Evolutionary conservation across 2,329 filamentous ascomycete genomes (phyloP).

Genomic region (Colletotrichum tamarilloi): DNA sequence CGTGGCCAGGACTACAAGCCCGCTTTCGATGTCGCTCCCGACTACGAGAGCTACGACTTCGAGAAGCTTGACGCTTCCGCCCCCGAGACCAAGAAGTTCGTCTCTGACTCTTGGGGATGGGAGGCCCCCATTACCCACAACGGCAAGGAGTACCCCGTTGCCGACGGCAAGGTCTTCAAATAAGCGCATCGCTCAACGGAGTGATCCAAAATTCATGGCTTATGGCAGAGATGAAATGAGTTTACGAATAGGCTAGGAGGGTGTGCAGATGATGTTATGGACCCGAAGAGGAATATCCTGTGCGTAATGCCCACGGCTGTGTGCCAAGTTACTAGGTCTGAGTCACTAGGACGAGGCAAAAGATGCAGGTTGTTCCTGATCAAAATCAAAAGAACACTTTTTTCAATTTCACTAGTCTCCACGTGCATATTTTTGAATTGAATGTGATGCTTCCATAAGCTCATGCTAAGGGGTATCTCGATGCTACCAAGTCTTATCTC

Average conservation of each 20-base stretch:
- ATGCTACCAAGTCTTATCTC: constrained; percentile 4
- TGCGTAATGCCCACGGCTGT: constrained; percentile 34
- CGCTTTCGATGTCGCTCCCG: constrained; percentile 96
- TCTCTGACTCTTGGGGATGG: constrained; percentile 92
- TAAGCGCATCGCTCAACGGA: constrained; percentile 61
- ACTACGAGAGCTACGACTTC: constrained; percentile 97
- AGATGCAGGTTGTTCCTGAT: constrained; percentile 33
- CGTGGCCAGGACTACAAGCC: constrained; percentile 88
- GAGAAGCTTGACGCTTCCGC: constrained; percentile 94
- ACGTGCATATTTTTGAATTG: not conserved
- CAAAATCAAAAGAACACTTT: constrained; percentile 24
- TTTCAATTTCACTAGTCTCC: not conserved
- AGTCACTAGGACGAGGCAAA: constrained; percentile 30
- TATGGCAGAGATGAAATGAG: constrained; percentile 45
- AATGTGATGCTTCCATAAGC: not conserved
- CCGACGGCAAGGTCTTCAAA: constrained; percentile 99
- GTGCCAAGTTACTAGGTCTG: constrained; percentile 21
- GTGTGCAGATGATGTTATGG: constrained; percentile 35
- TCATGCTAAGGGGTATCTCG: constrained; percentile 23
- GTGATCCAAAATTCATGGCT: constrained; percentile 45
- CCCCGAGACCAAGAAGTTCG: constrained; percentile 83
- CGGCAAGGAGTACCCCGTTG: constrained; percentile 90
- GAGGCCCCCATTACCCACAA: constrained; percentile 83
- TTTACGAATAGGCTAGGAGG: constrained; percentile 36
- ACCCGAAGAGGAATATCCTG: constrained; percentile 34